Evolutionary conservation across 2,329 filamentous ascomycete genomes (phyloP).

Genomic region (Cordyceps javanica): DNA sequence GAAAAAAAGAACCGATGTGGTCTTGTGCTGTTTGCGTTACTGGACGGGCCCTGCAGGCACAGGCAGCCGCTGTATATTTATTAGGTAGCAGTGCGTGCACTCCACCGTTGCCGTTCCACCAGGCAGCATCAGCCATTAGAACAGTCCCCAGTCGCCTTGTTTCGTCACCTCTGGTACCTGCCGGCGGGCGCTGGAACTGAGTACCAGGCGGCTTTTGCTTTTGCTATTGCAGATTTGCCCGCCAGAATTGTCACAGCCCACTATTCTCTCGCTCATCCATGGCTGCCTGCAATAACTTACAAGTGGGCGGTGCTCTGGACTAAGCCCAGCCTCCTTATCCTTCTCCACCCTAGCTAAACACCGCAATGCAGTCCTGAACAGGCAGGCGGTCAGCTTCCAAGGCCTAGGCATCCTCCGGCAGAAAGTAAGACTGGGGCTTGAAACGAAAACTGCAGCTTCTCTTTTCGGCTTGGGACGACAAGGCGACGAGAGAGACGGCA

Average conservation of each 20-base stretch:
- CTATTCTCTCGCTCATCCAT: neutral
- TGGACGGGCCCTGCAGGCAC: neutral
- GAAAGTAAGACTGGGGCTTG: neutral
- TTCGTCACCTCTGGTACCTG: too few relatives aligned
- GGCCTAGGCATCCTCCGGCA: neutral
- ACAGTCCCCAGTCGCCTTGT: neutral
- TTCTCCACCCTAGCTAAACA: neutral
- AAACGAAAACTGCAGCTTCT: constrained; percentile 2
- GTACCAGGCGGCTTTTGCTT: too few relatives aligned
- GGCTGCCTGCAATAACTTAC: neutral
- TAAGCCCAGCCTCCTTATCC: neutral
- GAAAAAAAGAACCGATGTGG: neutral
- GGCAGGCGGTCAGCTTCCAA: neutral
- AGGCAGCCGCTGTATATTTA: neutral
- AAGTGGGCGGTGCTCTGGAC: neutral
- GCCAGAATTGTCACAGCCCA: neutral
- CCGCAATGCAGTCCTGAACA: neutral
- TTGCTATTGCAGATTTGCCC: too few relatives aligned
- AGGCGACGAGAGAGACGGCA: neutral
- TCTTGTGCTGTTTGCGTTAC: neutral
- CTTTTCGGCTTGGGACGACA: neutral
- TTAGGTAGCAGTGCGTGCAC: neutral
- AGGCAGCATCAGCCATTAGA: neutral
- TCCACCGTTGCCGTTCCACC: neutral
- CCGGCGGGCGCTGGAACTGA: too few relatives aligned